These are phyloP conservation scores for Eucalyptus virginea DNA, from an alignment of 345 rosid species.

Conservation along the genomic window DNA sequence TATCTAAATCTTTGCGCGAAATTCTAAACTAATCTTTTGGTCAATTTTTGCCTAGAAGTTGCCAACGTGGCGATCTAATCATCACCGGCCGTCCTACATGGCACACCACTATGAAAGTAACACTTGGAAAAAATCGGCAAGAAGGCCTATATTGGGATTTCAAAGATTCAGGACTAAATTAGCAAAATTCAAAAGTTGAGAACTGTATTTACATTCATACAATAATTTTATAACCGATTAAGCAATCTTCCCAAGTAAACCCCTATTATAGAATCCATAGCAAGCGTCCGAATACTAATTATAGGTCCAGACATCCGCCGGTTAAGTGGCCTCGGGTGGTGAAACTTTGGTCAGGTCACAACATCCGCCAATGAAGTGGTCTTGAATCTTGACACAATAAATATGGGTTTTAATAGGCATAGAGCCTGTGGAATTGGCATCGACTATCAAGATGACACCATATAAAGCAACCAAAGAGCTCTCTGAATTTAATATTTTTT, in stretches of 20 bases:
- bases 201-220: neutral
- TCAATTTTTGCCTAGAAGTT: neutral
- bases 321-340: neutral
- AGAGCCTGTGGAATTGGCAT: neutral
- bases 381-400: neutral
- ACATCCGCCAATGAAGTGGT: neutral
- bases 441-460: neutral
- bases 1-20: neutral
- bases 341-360: neutral
- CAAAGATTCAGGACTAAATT: neutral
- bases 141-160: neutral
- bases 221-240: neutral
- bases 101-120: neutral
- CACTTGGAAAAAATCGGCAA: neutral
- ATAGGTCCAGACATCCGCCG: neutral
- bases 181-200: neutral
- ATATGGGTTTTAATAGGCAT: neutral
- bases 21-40: neutral
- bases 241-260: neutral
- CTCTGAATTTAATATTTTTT: neutral
- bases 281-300: neutral
- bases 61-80: neutral
- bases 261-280: neutral
- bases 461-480: neutral
- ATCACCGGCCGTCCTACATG: neutral